Percentiles rank a stretch among this genome's conserved stretches.
phyloP scores from a whole-genome alignment of 2,329 filamentous ascomycete genomes.

The Clonostachys rhizophaga region DNA sequence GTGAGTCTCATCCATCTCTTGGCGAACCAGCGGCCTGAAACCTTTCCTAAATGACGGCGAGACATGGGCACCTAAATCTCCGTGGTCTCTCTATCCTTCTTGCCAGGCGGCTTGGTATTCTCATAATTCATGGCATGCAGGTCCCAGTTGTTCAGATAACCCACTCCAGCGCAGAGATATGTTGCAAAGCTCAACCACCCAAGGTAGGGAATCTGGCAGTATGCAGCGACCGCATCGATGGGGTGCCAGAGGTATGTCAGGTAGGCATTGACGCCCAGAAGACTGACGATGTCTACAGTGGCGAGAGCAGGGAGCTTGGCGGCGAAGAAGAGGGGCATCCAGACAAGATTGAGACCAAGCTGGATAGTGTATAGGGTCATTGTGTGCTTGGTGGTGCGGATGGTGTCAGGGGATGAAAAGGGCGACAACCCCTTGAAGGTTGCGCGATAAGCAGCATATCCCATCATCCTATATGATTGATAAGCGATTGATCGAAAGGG shows the following conservation, averaged over 20 bases:
- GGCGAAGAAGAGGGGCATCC: constrained; percentile 94
- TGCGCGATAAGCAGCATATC: constrained; percentile 81
- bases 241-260: constrained; percentile 72
- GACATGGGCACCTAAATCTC: not conserved
- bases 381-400: constrained; percentile 57
- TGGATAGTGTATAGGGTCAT: constrained; percentile 83
- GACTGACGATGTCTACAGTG: constrained; percentile 66
- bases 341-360: constrained; percentile 77
- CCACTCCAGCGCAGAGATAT: constrained; percentile 70
- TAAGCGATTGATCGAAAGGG: not conserved
- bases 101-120: constrained; percentile 9
- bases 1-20: no score
- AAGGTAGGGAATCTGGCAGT: constrained; percentile 75
- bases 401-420: constrained; percentile 45
- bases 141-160: constrained; percentile 66
- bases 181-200: constrained; percentile 85
- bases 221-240: constrained; percentile 69
- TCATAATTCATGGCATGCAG: constrained; percentile 26
- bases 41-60: no score
- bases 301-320: constrained; percentile 69
- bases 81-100: constrained; percentile 6
- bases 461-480: constrained; percentile 58
- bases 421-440: constrained; percentile 59
- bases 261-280: constrained; percentile 69
- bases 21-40: no score